Evolutionary conservation across 345 rosid genomes (phyloP).

Genomic region (Brassica cretica): DNA sequence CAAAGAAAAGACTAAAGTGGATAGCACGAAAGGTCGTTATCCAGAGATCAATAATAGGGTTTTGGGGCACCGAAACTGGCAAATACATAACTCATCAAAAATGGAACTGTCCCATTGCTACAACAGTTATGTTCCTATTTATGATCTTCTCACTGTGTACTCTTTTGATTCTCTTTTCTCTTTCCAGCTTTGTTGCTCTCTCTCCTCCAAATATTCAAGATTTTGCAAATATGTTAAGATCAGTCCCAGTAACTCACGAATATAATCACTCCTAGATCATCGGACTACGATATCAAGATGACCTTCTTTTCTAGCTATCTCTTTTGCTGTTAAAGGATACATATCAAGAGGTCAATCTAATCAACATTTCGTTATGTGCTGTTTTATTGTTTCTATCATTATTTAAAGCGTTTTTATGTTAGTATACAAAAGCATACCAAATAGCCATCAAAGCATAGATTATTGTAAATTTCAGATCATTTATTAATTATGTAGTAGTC

Average conservation of each 20-base stretch:
- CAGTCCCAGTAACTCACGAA: neutral
- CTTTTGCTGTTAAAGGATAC: neutral
- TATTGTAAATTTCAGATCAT: neutral
- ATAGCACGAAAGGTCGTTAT: constrained; percentile 40
- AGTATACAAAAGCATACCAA: neutral
- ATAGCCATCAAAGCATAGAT: neutral
- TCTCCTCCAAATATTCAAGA: constrained; percentile 11
- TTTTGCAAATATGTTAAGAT: neutral
- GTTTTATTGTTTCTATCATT: neutral
- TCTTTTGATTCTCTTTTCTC: constrained; percentile 19
- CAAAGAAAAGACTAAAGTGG: constrained; percentile 13
- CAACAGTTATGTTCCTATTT: constrained; percentile 36
- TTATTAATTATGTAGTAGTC: neutral
- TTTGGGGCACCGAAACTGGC: constrained; percentile 41
- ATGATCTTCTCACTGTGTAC: constrained; percentile 35
- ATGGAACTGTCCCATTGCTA: constrained; percentile 43
- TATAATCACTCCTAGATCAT: neutral
- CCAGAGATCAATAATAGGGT: constrained; percentile 41
- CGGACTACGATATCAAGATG: neutral
- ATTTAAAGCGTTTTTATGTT: neutral
- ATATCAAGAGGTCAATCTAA: neutral
- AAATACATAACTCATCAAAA: constrained; percentile 29
- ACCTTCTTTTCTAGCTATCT: neutral
- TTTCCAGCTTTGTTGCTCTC: constrained; percentile 12
- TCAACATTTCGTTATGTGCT: neutral